Percentiles rank a stretch among this genome's conserved stretches.
These are phyloP conservation scores for Limnanthes douglasii DNA, from an alignment of 345 rosid species.

Conservation along the genomic window DNA sequence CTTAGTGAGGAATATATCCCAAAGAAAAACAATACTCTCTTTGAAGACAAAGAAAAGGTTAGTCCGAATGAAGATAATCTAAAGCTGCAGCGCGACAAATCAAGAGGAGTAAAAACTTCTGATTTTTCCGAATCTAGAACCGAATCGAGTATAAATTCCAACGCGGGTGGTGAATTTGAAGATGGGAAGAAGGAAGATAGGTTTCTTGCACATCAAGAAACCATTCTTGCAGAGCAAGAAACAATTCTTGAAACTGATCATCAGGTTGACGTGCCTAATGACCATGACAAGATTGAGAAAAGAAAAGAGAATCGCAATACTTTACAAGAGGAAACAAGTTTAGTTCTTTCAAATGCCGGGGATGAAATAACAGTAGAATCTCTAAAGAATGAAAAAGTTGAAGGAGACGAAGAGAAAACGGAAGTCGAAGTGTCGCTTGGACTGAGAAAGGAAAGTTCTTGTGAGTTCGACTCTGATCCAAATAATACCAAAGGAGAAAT, in stretches of 20 bases:
- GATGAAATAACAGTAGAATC: slow-evolving; percentile 5
- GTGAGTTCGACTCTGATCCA: too few relatives aligned
- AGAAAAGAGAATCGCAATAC: slow-evolving; percentile 1
- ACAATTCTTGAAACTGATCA: slow-evolving; percentile 8
- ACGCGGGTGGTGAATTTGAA: not conserved
- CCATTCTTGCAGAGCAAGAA: slow-evolving; percentile 7
- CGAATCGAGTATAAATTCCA: too few relatives aligned
- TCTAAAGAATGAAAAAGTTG: not conserved
- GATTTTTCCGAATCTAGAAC: too few relatives aligned
- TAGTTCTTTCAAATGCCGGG: not conserved
- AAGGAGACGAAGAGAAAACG: slow-evolving; percentile 9
- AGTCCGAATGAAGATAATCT: too few relatives aligned
- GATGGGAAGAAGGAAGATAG: slow-evolving; percentile 1
- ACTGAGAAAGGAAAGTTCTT: slow-evolving; percentile 6
- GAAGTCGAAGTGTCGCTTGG: too few relatives aligned
- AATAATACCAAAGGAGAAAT: too few relatives aligned
- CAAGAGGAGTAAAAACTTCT: too few relatives aligned
- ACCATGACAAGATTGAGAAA: slow-evolving; percentile 10
- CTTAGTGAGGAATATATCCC: slow-evolving; percentile 4
- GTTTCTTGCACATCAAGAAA: too few relatives aligned
- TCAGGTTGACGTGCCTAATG: slow-evolving; percentile 2
- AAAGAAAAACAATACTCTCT: too few relatives aligned
- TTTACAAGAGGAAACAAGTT: slow-evolving; percentile 5
- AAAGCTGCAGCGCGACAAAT: too few relatives aligned
- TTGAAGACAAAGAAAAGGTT: too few relatives aligned